Conservation (phyloP, 495 filamentous ascomycete genomes). For the Cercophora scortea region DNA sequence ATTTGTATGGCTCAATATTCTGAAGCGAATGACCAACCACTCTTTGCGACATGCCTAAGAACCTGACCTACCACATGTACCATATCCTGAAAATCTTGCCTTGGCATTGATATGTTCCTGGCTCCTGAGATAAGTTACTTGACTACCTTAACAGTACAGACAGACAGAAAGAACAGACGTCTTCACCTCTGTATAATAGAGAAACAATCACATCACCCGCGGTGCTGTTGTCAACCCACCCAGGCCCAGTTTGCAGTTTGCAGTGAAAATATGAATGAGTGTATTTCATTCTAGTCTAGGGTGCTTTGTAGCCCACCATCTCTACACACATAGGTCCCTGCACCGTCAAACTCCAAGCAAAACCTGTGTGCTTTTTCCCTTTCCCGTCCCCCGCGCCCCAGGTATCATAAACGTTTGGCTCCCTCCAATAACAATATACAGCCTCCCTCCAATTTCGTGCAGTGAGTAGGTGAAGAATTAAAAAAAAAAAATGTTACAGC, state of each 20-base stretch:
- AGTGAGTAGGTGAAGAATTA: conserved; percentile 6
- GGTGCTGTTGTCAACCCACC: too few species aligned
- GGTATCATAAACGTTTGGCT: conserved; percentile 17
- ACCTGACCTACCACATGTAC: too few species aligned
- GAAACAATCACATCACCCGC: too few species aligned
- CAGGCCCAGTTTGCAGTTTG: too few species aligned
- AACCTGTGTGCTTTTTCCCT: not conserved
- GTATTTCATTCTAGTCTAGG: conserved; percentile 11
- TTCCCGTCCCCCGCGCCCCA: not conserved
- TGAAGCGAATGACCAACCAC: too few species aligned
- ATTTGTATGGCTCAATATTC: too few species aligned
- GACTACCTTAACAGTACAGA: not conserved
- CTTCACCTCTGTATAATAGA: too few species aligned
- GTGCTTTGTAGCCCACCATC: conserved; percentile 1
- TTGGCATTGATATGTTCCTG: too few species aligned
- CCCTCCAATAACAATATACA: conserved; percentile 9
- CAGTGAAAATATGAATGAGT: not conserved
- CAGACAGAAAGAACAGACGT: too few species aligned
- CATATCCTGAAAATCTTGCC: too few species aligned
- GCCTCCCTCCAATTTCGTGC: not conserved
- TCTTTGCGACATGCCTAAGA: too few species aligned
- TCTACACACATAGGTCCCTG: not conserved
- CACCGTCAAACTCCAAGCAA: conserved; percentile 1
- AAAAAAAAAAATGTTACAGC: conserved; percentile 6
- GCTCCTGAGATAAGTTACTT: too few species aligned